Evolutionary conservation across 768 basidiomycete genomes (phyloP).

Genomic region (Tulasnella sp.): DNA sequence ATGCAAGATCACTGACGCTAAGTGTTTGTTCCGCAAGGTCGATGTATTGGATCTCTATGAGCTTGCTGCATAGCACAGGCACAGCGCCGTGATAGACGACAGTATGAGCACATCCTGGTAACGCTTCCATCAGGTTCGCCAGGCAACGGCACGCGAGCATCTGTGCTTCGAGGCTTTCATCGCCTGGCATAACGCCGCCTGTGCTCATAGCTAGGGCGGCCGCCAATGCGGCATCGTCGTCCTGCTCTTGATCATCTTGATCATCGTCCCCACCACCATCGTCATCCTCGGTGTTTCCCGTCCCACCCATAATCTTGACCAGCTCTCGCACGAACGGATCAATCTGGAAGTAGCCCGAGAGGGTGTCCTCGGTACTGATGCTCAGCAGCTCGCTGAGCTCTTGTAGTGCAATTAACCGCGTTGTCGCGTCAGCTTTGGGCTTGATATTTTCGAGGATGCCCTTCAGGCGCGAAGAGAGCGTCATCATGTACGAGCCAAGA

Average conservation of each 20-base stretch:
- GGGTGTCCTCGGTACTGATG: slow-evolving; percentile 94
- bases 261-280: slow-evolving; percentile 21
- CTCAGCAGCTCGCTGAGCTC: slow-evolving; percentile 90
- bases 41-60: slow-evolving; percentile 94
- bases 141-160: slow-evolving; percentile 92
- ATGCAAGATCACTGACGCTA: slow-evolving; percentile 41
- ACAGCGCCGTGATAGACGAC: slow-evolving; percentile 98
- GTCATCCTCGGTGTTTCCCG: slow-evolving; percentile 12
- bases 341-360: slow-evolving; percentile 91
- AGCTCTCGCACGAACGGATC: slow-evolving; percentile 88
- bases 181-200: slow-evolving; percentile 56
- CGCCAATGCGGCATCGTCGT: slow-evolving; percentile 81
- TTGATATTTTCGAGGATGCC: slow-evolving; percentile 85
- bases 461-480: slow-evolving; percentile 78
- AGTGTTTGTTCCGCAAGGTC: slow-evolving; percentile 97
- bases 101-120: slow-evolving; percentile 93
- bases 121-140: slow-evolving; percentile 97
- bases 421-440: slow-evolving; percentile 68
- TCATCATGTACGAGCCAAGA: slow-evolving; percentile 87
- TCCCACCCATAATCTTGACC: slow-evolving; percentile 68
- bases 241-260: slow-evolving; percentile 27
- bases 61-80: slow-evolving; percentile 91
- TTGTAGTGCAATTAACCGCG: slow-evolving; percentile 79
- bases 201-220: slow-evolving; percentile 74
- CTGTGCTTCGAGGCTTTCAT: slow-evolving; percentile 74